Evolutionary conservation across 306 rosid genomes (phyloP), one percentile per base, ranked within the genome.

Genomic region (Sicyos edulis): DNA sequence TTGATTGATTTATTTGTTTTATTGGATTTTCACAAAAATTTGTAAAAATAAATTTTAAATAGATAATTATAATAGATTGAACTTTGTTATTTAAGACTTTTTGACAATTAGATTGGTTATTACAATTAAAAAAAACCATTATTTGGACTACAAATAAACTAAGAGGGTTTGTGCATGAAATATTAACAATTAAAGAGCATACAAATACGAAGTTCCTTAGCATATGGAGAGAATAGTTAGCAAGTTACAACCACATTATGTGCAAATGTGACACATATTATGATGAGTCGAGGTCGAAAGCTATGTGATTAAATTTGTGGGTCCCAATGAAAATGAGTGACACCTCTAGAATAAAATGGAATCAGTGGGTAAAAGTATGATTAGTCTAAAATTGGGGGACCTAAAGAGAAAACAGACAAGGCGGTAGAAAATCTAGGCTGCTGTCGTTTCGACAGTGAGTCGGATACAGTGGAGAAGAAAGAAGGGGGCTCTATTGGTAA

Each of bases 341-440:
- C 7, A 58, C 22, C 2, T 58, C 17, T 9, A 58, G 3, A 58
- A 58, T 24, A 58, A 16, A 1, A 29, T 26, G 42, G 19, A 58
- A 58, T 3, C 21, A 7, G 4, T 16, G 66, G 45, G 49, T 15
- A 22, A 62, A 61, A 32, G n/a, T 55, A 4, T 1, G 19, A 37
- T 37, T 60, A 6, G 8, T 50, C 1, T 4, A 44, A 44, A 42
- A 26, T 10, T 10, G 6, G 7, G 54, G 71, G 37, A 49, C 2
- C 4, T 32, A 32, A 32, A 5, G 37, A 10, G 1, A 16, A 61
- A 57, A 57, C n/a, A 22, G 10, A 60, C 20, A 60, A 60, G 1
- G 15, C 22, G 24, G 26, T n/a, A 63, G 22, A 63, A 63, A 63
- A 63, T 63, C 69, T 63, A 32, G 69, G 12, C 10, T 16, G 65